Percentiles rank a stretch among this genome's conserved stretches.
These are phyloP conservation scores for Sporobolomyces pararoseus DNA, from an alignment of 768 basidiomycete species.

Conservation along the genomic window DNA sequence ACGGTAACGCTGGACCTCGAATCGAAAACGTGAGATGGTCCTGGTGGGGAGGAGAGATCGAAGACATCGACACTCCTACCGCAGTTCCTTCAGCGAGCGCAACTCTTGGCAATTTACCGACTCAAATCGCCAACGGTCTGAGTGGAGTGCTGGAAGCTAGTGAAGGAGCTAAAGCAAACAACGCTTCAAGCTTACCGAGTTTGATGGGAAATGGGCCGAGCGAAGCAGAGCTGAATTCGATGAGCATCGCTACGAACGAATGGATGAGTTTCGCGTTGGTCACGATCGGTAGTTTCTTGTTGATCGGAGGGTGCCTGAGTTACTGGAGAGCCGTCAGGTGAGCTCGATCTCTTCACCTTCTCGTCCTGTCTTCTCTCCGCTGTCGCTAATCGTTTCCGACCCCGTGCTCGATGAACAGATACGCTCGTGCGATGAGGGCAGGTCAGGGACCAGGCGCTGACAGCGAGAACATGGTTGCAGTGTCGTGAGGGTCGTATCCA, in stretches of 20 bases:
- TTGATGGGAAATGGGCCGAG: constrained; percentile 34
- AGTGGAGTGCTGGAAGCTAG: constrained; percentile 20
- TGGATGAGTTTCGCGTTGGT: constrained; percentile 91
- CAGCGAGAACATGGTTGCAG: constrained; percentile 9
- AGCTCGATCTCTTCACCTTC: background rate
- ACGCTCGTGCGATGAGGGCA: constrained; percentile 22
- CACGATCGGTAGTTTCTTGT: constrained; percentile 60
- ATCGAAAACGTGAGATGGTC: constrained; percentile 11
- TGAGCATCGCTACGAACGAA: constrained; percentile 58
- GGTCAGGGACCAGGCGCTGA: constrained; percentile 25
- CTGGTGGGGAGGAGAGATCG: constrained; percentile 30
- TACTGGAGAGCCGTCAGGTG: constrained; percentile 40
- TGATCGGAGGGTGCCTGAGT: constrained; percentile 32
- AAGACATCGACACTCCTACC: background rate
- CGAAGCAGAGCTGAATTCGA: constrained; percentile 41
- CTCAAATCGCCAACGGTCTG: constrained; percentile 20
- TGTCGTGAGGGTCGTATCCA: background rate
- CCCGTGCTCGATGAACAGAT: too few species aligned
- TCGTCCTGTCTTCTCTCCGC: background rate
- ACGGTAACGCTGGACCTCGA: constrained; percentile 23
- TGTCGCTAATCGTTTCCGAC: too few species aligned
- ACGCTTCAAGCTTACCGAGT: constrained; percentile 45
- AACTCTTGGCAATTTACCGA: constrained; percentile 24
- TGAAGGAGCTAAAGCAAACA: background rate
- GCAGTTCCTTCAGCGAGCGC: constrained; percentile 15